phyloP scores from a whole-genome alignment of 1,139 yeast species.

The Taphrina wiesneri region DNA sequence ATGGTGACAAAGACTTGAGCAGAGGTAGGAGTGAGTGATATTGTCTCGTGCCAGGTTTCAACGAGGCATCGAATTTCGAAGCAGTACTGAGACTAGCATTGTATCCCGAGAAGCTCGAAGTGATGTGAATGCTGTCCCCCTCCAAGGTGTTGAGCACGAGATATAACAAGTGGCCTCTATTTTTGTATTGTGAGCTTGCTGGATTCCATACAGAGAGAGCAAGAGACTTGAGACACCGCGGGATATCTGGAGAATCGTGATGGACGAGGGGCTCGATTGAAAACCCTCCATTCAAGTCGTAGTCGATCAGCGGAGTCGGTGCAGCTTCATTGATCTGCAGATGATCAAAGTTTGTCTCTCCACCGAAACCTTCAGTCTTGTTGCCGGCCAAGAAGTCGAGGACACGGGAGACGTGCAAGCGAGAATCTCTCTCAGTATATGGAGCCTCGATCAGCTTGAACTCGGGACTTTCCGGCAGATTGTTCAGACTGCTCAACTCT shows the following conservation, averaged over 20 bases:
- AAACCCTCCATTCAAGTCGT: background rate
- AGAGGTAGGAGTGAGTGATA: constrained; percentile 56
- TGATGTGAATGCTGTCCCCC: constrained; percentile 73
- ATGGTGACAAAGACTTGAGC: constrained; percentile 58
- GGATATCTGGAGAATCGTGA: constrained; percentile 39
- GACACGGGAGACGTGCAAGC: constrained; percentile 52
- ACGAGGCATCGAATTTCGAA: constrained; percentile 66
- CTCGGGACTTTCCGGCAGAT: constrained; percentile 42
- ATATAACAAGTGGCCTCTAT: constrained; percentile 78
- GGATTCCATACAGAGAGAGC: constrained; percentile 85
- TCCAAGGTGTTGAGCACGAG: constrained; percentile 75
- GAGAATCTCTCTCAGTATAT: constrained; percentile 53
- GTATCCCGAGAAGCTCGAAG: constrained; percentile 77
- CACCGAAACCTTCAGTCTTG: constrained; percentile 46
- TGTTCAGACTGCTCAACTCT: constrained; percentile 43
- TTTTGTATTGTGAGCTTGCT: constrained; percentile 63
- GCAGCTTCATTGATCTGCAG: constrained; percentile 39
- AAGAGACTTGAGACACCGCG: constrained; percentile 49
- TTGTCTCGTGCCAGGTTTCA: constrained; percentile 49
- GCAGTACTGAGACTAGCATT: constrained; percentile 69
- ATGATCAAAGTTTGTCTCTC: constrained; percentile 49
- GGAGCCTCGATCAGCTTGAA: constrained; percentile 48
- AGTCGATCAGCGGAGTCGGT: constrained; percentile 23
- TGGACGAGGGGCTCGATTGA: constrained; percentile 2
- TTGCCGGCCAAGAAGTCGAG: constrained; percentile 54